phyloP scores from a whole-genome alignment of 805 yeast species.

The Candida silvatica region DNA sequence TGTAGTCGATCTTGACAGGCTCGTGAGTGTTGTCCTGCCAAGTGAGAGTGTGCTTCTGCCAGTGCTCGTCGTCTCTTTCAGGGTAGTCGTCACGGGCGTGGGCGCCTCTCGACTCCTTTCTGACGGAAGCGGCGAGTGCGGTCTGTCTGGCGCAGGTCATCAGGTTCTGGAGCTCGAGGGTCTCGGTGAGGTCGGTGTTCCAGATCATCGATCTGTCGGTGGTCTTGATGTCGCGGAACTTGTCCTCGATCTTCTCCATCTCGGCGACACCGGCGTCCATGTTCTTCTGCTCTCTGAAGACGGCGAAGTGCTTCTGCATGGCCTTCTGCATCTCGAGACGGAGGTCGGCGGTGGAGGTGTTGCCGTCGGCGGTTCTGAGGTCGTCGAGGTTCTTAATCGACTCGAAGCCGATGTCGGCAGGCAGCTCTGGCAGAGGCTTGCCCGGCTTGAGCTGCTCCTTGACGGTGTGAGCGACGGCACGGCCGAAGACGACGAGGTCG shows the following conservation, averaged over 20 bases:
- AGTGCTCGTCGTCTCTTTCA: slow-evolving; percentile 87
- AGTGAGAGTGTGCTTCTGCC: slow-evolving; percentile 97
- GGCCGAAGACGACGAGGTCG: slow-evolving; percentile 95
- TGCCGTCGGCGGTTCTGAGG: slow-evolving; percentile 79
- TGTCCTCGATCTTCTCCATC: slow-evolving; percentile 65
- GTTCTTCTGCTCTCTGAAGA: slow-evolving; percentile 88
- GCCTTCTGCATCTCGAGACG: slow-evolving; percentile 90
- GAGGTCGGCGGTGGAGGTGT: slow-evolving; percentile 76
- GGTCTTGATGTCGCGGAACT: slow-evolving; percentile 71
- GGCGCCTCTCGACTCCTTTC: slow-evolving; percentile 98
- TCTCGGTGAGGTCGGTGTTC: slow-evolving; percentile 96
- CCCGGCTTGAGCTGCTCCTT: slow-evolving; percentile 82
- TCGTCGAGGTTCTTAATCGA: slow-evolving; percentile 86
- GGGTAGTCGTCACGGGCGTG: slow-evolving; percentile 98
- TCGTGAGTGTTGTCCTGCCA: slow-evolving; percentile 77
- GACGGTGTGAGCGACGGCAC: slow-evolving; percentile 94
- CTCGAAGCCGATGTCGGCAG: slow-evolving; percentile 83
- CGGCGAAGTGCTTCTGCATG: slow-evolving; percentile 96
- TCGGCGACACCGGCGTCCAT: slow-evolving; percentile 85
- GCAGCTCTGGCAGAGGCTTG: slow-evolving; percentile 71
- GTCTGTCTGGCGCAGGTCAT: slow-evolving; percentile 96
- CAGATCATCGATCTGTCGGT: slow-evolving; percentile 97
- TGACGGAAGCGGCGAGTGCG: slow-evolving; percentile 86
- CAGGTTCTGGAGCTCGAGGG: slow-evolving; percentile 92
- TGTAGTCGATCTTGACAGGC: slow-evolving; percentile 68